A percentile compares a stretch with the other conserved stretches of the same genome.
These are phyloP conservation scores for Suhomyces vadensis DNA, from an alignment of 805 yeast genomes.

Conservation along the genomic window DNA sequence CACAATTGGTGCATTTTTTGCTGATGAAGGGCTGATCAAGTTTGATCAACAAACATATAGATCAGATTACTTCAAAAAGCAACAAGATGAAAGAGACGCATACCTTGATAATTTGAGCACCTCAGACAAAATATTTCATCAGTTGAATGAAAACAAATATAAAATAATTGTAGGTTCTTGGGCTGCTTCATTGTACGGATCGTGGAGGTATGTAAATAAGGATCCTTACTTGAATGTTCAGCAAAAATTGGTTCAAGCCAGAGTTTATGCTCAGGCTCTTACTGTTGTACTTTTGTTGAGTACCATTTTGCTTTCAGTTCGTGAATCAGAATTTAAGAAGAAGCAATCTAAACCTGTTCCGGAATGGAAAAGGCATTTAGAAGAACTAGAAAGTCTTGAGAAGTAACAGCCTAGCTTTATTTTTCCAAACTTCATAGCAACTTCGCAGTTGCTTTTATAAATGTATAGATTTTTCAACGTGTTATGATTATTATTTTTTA, in stretches of 20 bases:
- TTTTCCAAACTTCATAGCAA: too few species aligned
- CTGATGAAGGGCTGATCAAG: conserved; percentile 47
- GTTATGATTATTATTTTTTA: too few species aligned
- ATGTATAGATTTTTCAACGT: too few species aligned
- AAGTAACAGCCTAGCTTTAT: neutral
- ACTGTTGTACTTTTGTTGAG: conserved; percentile 29
- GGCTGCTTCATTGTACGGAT: conserved; percentile 38
- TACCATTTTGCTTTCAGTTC: conserved; percentile 26
- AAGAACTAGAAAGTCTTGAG: conserved; percentile 8
- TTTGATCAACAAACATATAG: conserved; percentile 39
- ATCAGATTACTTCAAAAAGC: conserved; percentile 27
- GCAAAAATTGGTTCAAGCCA: conserved; percentile 30
- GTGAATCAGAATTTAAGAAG: conserved; percentile 25
- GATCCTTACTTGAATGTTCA: conserved; percentile 27
- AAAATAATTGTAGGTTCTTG: conserved; percentile 38
- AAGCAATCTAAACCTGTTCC: conserved; percentile 23
- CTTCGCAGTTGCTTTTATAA: too few species aligned
- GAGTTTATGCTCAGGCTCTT: conserved; percentile 31
- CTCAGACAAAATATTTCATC: conserved; percentile 30
- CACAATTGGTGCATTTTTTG: conserved; percentile 39
- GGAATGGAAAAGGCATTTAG: conserved; percentile 22
- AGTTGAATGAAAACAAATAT: conserved; percentile 36
- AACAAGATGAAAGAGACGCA: conserved; percentile 33
- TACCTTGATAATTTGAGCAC: conserved; percentile 32
- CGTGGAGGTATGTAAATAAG: conserved; percentile 28